Evolutionary conservation across 768 basidiomycete genomes (phyloP).

Genomic region (Macrolepiota fuliginosa): DNA sequence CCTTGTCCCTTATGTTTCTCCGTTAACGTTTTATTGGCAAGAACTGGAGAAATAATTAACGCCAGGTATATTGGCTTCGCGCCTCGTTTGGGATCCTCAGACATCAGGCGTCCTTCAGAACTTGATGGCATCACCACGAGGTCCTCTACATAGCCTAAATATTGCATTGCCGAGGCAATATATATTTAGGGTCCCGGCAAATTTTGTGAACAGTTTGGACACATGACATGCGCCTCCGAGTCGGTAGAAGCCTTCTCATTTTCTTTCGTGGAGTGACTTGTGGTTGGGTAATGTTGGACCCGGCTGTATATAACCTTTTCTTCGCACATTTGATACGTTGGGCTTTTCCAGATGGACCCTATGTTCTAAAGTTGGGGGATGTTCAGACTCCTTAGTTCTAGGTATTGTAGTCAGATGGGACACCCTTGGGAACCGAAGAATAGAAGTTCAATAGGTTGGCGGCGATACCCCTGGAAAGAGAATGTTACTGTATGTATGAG

Average conservation of each 20-base stretch:
- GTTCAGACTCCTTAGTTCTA: background rate
- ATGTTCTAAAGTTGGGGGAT: background rate
- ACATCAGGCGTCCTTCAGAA: no score
- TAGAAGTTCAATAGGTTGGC: background rate
- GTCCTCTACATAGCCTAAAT: background rate
- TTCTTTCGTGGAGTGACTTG: background rate
- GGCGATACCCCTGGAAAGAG: background rate
- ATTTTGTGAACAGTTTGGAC: background rate
- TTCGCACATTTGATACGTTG: background rate
- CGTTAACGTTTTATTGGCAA: no score
- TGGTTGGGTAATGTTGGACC: background rate
- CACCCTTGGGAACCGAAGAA: background rate
- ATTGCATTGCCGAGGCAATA: background rate
- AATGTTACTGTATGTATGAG: no score
- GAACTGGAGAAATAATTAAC: no score
- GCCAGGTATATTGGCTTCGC: no score
- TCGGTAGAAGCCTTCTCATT: background rate
- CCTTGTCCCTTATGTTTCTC: no score
- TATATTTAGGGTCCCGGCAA: background rate
- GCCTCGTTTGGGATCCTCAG: no score
- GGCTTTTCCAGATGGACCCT: background rate
- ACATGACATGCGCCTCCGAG: background rate
- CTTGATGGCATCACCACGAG: no score
- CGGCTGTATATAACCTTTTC: background rate
- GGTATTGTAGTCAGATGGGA: background rate